Conservation (phyloP, 768 basidiomycete species). For the Xerocomellus chrysenteron region DNA sequence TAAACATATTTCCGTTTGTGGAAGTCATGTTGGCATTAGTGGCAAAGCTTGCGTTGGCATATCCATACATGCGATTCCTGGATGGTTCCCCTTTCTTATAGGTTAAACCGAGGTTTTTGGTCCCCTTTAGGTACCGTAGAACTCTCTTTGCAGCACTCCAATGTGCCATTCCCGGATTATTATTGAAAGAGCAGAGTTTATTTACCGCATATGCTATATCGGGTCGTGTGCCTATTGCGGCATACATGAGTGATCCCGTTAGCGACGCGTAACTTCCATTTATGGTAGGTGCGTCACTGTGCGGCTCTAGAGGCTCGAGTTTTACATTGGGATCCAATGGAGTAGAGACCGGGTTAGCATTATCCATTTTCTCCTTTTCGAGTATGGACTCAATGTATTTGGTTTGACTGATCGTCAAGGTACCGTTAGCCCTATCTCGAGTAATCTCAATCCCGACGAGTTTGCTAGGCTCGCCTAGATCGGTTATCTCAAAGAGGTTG, state of each 20-base stretch:
- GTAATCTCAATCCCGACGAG: neutral
- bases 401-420: neutral
- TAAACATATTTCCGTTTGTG: too few relatives aligned
- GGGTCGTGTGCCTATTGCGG: conserved; percentile 4
- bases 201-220: conserved; percentile 9
- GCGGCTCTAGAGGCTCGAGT: neutral
- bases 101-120: neutral
- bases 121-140: conserved; percentile 14
- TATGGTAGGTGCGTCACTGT: too few relatives aligned
- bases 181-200: conserved; percentile 11
- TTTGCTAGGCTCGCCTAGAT: neutral
- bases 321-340: neutral
- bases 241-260: conserved; percentile 26
- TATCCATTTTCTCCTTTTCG: neutral
- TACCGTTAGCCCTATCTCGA: neutral
- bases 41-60: too few relatives aligned
- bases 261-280: neutral
- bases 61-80: too few relatives aligned
- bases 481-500: too few relatives aligned
- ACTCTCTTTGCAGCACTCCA: conserved; percentile 14
- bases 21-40: too few relatives aligned
- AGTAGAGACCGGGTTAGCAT: conserved; percentile 5
- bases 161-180: conserved; percentile 1
- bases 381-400: conserved; percentile 11
- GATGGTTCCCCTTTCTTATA: too few relatives aligned